Evolutionary conservation across 2,329 filamentous ascomycete species (phyloP).

Genomic region (Sclerotinia minor): DNA sequence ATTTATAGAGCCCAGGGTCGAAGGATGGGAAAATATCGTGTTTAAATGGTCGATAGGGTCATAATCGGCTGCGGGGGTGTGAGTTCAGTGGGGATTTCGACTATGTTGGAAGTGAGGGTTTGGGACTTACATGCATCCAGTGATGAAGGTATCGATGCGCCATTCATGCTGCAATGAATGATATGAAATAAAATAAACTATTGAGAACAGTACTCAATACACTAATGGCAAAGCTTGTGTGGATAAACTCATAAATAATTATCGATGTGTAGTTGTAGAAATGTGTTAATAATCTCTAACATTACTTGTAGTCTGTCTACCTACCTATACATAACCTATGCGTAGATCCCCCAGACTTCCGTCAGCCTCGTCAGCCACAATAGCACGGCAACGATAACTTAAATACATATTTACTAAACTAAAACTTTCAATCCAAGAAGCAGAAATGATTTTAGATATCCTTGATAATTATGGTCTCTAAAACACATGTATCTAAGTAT

Average conservation of each 20-base stretch:
- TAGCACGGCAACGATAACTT: not conserved
- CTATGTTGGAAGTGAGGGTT: conserved; percentile 12
- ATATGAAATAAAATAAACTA: conserved; percentile 7
- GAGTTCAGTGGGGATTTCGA: conserved; percentile 28
- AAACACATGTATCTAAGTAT: not conserved
- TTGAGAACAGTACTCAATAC: conserved; percentile 5
- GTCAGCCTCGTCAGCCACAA: conserved; percentile 18
- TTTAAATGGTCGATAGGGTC: conserved; percentile 93
- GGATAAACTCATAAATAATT: conserved; percentile 12
- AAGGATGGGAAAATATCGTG: conserved; percentile 86
- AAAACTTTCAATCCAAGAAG: not conserved
- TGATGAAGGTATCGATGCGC: conserved; percentile 35
- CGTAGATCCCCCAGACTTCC: conserved; percentile 5
- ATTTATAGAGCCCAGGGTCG: conserved; percentile 74
- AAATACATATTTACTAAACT: not conserved
- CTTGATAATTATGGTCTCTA: not conserved
- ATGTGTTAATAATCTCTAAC: not conserved
- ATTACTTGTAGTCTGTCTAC: too few species aligned
- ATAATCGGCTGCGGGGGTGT: conserved; percentile 65
- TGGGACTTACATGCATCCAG: conserved; percentile 41
- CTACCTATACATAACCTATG: not conserved
- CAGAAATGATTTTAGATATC: not conserved
- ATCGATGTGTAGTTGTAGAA: conserved; percentile 6
- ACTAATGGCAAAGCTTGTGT: not conserved
- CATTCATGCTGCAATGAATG: conserved; percentile 37